Evolutionary conservation across 208 protist species (phyloP).

Genomic region (Herpetomonas tarakana): DNA sequence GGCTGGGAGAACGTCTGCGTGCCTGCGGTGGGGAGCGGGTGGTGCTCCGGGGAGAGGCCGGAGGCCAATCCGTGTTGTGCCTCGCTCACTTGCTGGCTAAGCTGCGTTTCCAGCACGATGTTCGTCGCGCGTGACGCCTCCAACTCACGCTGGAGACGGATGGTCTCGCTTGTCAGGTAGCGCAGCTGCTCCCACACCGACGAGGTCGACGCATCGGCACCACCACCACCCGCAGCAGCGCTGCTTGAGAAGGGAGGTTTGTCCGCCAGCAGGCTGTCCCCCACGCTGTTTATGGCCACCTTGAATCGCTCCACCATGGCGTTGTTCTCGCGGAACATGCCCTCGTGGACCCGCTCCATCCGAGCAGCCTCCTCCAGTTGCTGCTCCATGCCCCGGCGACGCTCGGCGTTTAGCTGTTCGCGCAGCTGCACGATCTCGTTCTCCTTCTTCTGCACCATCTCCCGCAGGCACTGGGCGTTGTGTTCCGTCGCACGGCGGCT

Average conservation of each 20-base stretch:
- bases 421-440: conserved; percentile 55
- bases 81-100: conserved; percentile 45
- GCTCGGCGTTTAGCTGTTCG: conserved; percentile 74
- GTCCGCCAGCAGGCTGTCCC: conserved; percentile 20
- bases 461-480: conserved; percentile 66
- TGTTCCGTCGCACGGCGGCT: conserved; percentile 73
- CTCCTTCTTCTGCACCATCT: conserved; percentile 82
- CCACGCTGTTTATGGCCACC: conserved; percentile 62
- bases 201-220: conserved; percentile 1
- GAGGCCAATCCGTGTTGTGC: conserved; percentile 26
- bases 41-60: not conserved
- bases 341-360: conserved; percentile 81
- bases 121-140: conserved; percentile 54
- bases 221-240: not conserved
- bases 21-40: not conserved
- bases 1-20: not conserved
- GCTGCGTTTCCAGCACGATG: conserved; percentile 70
- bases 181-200: conserved; percentile 48
- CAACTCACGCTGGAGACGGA: conserved; percentile 67
- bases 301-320: conserved; percentile 81
- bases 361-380: conserved; percentile 73
- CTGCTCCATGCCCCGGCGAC: conserved; percentile 59
- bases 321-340: conserved; percentile 81
- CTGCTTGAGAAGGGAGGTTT: not conserved
- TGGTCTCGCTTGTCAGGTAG: conserved; percentile 57